Evolutionary conservation across 2,329 filamentous ascomycete genomes (phyloP), one percentile per base, ranked within the genome.

Genomic region (Aspergillus glaucus): DNA sequence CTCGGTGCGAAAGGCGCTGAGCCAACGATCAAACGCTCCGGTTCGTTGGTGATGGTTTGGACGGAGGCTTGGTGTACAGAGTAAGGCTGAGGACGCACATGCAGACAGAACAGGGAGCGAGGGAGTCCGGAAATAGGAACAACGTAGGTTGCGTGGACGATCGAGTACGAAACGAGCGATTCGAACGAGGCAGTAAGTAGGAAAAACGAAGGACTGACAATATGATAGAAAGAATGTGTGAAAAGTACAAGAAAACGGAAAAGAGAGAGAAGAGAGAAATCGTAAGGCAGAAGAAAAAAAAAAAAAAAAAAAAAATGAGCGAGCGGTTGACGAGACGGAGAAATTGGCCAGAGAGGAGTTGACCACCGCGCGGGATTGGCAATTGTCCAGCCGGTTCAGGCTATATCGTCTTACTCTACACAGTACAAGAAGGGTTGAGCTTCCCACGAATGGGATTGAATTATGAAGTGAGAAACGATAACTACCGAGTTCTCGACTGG

Each of bases 1-100:
- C 51, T 45, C 50, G 44, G 40, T 53, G 53, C 49, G 56, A 51
- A 54, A 50, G 53, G 55, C 10, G n/a, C 40, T 42, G n/a, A 30
- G 26, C 34, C 34, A 36, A 15, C 34, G 34, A 36, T 17, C 34
- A 17, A 17, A 17, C 34, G 15, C 34, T 17, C 12, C 14, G n/a
- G 34, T 36, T 36, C 12, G 37, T 40, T 21, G 17, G 17, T 19
- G 19, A 6, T 28, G 26, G 14, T 24, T n/a, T 12, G 19, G 22
- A 21, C 44, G 15, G 21, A n/a, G 15, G 3, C 22, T 43, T 26
- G 41, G 41, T 28, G 24, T 2, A 30, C 9, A 30, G 26, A 30
- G 26, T 43, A 43, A 43, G 41, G 41, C 41, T 30, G 42, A 43
- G 45, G 8, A 37, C 24, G 37, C 37, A 42, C 30, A 45, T 30